A percentile compares a stretch with the other conserved stretches of the same genome.
These are phyloP conservation scores for Yarrowia hollandica DNA, from an alignment of 805 yeast genomes.

Conservation along the genomic window DNA sequence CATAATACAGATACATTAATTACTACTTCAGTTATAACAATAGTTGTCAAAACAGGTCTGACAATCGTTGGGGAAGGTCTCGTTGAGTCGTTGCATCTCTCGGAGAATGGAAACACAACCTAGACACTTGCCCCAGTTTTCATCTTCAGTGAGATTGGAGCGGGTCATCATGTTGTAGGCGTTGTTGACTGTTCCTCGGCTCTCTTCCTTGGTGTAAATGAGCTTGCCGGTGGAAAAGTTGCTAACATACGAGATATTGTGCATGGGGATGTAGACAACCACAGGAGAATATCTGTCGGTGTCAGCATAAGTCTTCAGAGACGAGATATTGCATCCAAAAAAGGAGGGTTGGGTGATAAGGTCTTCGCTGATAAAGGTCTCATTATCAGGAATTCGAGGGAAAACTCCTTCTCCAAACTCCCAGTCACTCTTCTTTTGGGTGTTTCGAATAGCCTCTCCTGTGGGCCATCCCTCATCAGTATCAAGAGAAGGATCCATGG, in stretches of 20 bases:
- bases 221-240: slow-evolving; percentile 75
- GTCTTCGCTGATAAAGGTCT: slow-evolving; percentile 61
- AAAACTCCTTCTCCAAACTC: slow-evolving; percentile 50
- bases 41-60: slow-evolving; percentile 64
- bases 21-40: slow-evolving; percentile 73
- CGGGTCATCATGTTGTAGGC: slow-evolving; percentile 72
- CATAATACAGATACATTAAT: too few species aligned
- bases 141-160: slow-evolving; percentile 63
- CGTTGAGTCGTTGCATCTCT: slow-evolving; percentile 60
- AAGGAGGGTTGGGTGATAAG: slow-evolving; percentile 59
- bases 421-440: slow-evolving; percentile 59
- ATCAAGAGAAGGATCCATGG: slow-evolving; percentile 69
- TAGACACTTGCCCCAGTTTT: slow-evolving; percentile 69
- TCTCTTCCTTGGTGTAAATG: slow-evolving; percentile 60
- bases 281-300: slow-evolving; percentile 48
- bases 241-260: slow-evolving; percentile 67
- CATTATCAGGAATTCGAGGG: slow-evolving; percentile 49
- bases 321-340: slow-evolving; percentile 72
- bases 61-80: slow-evolving; percentile 62
- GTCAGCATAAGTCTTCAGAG: slow-evolving; percentile 56
- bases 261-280: slow-evolving; percentile 67
- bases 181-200: slow-evolving; percentile 61
- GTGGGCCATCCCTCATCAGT: slow-evolving; percentile 61
- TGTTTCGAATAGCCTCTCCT: slow-evolving; percentile 58
- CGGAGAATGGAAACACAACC: slow-evolving; percentile 83